Evolutionary conservation across 208 protist genomes (phyloP), one percentile per base, ranked within the genome.

Genomic region (Leptomonas pyrrhocoris): DNA sequence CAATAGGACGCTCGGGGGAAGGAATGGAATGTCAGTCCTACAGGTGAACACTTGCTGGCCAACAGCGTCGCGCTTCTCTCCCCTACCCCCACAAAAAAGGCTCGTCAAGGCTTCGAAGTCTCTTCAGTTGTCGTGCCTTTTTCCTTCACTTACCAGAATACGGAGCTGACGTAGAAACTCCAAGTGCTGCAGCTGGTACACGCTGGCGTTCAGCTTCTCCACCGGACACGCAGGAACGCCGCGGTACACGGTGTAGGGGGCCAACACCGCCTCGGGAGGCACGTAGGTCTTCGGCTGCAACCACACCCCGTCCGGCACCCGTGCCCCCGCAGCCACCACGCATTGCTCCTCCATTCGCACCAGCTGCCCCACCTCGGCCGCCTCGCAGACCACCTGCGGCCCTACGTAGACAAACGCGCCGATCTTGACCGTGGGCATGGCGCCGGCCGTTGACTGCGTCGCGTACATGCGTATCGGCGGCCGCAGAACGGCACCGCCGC

Each of bases 281-380:
- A 90, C 84, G 27, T 84, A 82, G 31, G 73, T 84, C 30, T 74
- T 69, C 15, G 74, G 57, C 53, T 64, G 58, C 68, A 93, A 60
- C 84, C 85, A 90, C 48, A 87, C 88, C 4, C 88, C 88, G 63
- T 90, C 81, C 28, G 79, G 75, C 12, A 93, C 48, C 45, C 70
- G 74, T 2, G 74, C 83, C 16, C 79, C 80, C 46, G 77, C 73
- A 9, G 79, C 74, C 55, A 93, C 77, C 19, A 88, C 83, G 31
- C 81, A 92, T 50, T 78, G 54, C 21, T 83, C 79, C 54, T 92
- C 86, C 53, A 92, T 74, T 25, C 80, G 76, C 27, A 86, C 88
- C 63, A 87, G 80, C 40, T 73, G 49, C 21, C 84, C 82, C 8
- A 93, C 58, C 9, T 77, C 72, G 45, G 74, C 61, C 0, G 81